A percentile compares a stretch with the other conserved stretches of the same genome.
phyloP scores from a whole-genome alignment of 2,329 filamentous ascomycete species.

The Orbilia javanica region DNA sequence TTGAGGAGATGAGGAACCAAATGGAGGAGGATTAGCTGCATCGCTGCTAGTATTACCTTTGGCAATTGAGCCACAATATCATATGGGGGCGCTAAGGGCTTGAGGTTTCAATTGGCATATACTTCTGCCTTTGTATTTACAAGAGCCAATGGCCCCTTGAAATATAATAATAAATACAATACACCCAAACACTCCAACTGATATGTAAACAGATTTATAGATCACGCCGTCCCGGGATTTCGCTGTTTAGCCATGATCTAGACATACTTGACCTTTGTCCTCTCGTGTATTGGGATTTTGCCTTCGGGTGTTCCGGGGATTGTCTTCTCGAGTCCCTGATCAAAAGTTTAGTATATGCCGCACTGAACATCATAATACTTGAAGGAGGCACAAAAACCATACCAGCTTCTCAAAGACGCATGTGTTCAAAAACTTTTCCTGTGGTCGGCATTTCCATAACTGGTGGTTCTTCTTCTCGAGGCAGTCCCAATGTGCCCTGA shows the following conservation, averaged over 20 bases:
- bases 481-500: slow-evolving; percentile 94
- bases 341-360: slow-evolving; percentile 4
- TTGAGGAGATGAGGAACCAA: slow-evolving; percentile 78
- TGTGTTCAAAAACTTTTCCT: slow-evolving; percentile 90
- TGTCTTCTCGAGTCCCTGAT: slow-evolving; percentile 82
- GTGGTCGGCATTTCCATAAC: slow-evolving; percentile 91
- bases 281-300: slow-evolving; percentile 78
- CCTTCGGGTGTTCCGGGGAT: slow-evolving; percentile 80
- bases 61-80: neutral
- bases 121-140: slow-evolving; percentile 38
- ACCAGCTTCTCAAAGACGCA: slow-evolving; percentile 98
- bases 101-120: slow-evolving; percentile 21
- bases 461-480: slow-evolving; percentile 98
- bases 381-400: slow-evolving; percentile 65
- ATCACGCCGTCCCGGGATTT: neutral
- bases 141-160: slow-evolving; percentile 2
- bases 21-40: slow-evolving; percentile 71
- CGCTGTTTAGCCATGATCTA: neutral
- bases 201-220: slow-evolving; percentile 3
- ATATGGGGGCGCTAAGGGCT: neutral
- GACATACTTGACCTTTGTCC: slow-evolving; percentile 49
- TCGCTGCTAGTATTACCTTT: neutral
- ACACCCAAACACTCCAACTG: slow-evolving; percentile 11
- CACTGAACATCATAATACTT: slow-evolving; percentile 22
- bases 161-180: slow-evolving; percentile 43